Evolutionary conservation across 306 rosid species (phyloP).

Genomic region (Pyrus bretschneideri): DNA sequence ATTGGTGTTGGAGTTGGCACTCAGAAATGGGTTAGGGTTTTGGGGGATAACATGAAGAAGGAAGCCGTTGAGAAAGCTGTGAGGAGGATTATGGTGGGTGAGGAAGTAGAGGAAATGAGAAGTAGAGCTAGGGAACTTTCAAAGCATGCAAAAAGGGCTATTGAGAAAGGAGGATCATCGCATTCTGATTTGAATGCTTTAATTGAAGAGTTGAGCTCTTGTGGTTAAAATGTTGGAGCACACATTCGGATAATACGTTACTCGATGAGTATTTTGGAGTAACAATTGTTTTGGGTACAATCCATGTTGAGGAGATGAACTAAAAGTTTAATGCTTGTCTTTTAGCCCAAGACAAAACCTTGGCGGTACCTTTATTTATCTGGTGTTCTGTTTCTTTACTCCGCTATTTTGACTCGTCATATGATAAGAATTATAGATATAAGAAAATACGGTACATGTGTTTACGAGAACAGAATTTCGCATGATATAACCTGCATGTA

Average conservation of each 20-base stretch:
- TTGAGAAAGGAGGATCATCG: conserved; percentile 4
- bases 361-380: too few species aligned
- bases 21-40: conserved; percentile 8
- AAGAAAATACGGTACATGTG: too few species aligned
- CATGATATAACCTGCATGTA: too few species aligned
- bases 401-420: too few species aligned
- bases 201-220: background rate
- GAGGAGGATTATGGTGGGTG: conserved; percentile 30
- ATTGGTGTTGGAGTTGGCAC: conserved; percentile 30
- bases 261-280: background rate
- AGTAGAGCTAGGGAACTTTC: conserved; percentile 15
- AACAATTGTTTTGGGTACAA: background rate
- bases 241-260: background rate
- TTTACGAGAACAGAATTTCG: too few species aligned
- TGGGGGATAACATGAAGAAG: conserved; percentile 19
- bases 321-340: background rate
- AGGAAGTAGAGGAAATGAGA: conserved; percentile 31
- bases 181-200: background rate
- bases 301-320: background rate
- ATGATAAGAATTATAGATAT: too few species aligned
- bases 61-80: conserved; percentile 30
- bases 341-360: background rate
- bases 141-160: conserved; percentile 17
- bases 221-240: background rate
- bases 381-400: too few species aligned